Evolutionary conservation across 805 yeast species (phyloP).

Genomic region (Candida ascalaphidarum): DNA sequence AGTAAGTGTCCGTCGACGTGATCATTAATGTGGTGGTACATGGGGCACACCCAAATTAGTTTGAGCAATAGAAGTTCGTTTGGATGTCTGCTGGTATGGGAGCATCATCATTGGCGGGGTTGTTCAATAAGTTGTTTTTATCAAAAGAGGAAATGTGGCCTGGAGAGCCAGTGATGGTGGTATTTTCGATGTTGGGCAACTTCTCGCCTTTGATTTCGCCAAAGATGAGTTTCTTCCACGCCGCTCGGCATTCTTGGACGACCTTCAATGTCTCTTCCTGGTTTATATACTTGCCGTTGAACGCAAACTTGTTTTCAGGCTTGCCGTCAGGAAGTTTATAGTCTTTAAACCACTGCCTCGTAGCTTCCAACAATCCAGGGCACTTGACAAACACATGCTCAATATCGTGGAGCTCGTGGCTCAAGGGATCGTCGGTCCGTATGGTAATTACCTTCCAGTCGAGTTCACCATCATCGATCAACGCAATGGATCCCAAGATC

Average conservation of each 20-base stretch:
- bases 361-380: constrained; percentile 90
- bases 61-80: constrained; percentile 20
- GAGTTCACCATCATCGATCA: constrained; percentile 86
- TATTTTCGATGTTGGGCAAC: constrained; percentile 21
- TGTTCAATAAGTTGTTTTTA: constrained; percentile 5
- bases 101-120: constrained; percentile 15
- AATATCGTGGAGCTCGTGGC: constrained; percentile 77
- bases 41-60: too few species aligned
- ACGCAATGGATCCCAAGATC: constrained; percentile 89
- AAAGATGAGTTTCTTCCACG: constrained; percentile 70
- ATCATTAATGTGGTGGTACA: too few species aligned
- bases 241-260: constrained; percentile 71
- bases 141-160: constrained; percentile 14
- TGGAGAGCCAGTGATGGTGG: constrained; percentile 23
- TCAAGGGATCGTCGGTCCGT: constrained; percentile 77
- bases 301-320: constrained; percentile 95
- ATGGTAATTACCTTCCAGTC: constrained; percentile 92
- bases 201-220: constrained; percentile 39
- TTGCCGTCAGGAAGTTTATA: constrained; percentile 98
- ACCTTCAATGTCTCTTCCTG: constrained; percentile 80
- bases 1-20: too few species aligned
- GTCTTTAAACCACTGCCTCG: constrained; percentile 97
- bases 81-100: constrained; percentile 32
- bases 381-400: constrained; percentile 84
- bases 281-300: constrained; percentile 86